phyloP scores from a whole-genome alignment of 768 basidiomycete genomes.

The Termitomyces sp. region DNA sequence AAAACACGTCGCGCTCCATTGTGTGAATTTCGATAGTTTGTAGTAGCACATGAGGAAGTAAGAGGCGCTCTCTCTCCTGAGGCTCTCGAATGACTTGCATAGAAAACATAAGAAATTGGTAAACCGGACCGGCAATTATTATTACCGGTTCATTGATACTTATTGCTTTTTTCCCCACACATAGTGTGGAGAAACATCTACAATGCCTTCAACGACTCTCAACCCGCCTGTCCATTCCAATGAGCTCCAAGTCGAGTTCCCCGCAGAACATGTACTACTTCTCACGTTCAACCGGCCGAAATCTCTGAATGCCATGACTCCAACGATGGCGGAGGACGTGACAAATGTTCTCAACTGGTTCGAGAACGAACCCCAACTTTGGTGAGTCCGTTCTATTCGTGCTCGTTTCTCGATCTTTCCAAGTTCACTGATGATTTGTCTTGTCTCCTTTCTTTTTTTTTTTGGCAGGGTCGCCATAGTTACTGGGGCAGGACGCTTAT shows the following conservation, averaged over 20 bases:
- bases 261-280: conserved; percentile 34
- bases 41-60: no score
- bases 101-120: neutral
- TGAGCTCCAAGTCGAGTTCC: conserved; percentile 35
- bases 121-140: neutral
- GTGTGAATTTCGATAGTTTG: no score
- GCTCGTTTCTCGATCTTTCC: neutral
- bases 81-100: no score
- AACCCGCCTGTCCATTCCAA: conserved; percentile 29
- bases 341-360: conserved; percentile 63
- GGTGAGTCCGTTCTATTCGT: conserved; percentile 42
- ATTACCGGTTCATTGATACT: conserved; percentile 4
- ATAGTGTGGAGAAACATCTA: conserved; percentile 3
- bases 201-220: conserved; percentile 17
- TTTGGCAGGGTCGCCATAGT: conserved; percentile 63
- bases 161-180: conserved; percentile 6
- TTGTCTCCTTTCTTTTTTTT: conserved; percentile 1
- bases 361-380: conserved; percentile 65
- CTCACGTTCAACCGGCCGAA: conserved; percentile 61
- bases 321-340: conserved; percentile 52
- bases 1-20: no score
- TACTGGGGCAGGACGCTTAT: conserved; percentile 68
- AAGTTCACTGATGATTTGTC: neutral
- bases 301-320: conserved; percentile 71
- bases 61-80: no score